Evolutionary conservation across 306 rosid species (phyloP), one percentile per base, ranked within the genome.

Genomic region (Corylus heterophylla): DNA sequence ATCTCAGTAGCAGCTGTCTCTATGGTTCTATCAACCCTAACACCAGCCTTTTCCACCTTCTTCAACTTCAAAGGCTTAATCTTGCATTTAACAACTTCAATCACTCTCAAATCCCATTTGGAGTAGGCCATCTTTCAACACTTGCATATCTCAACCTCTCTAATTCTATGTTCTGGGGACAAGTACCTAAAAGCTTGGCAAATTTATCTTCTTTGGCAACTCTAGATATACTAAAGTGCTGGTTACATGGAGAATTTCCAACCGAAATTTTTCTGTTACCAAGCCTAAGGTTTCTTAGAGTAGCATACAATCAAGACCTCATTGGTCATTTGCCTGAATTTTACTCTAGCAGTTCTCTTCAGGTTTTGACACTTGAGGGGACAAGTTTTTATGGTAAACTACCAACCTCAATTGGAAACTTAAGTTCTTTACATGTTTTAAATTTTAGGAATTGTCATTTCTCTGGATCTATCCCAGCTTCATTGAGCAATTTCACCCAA

Each of bases 291-390:
- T 0, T 2, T 16, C 77, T 89, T 11, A 2, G 0, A 1, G 2
- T 82, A 3, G 0, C n/a, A 0, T 0, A 0, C 1, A 89, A 89
- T 37, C 22, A 0, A 7, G 0, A 83, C 11, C 85, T 89, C 25
- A 52, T 0, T 1, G 88, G 88, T 49, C 37, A 71, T 18, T 63
- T 89, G 18, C 91, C 89, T 16, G 83, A 76, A 76, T 76, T 86
- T 70, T 74, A 63, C 44, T 56, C 49, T 2, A 78, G 44, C 2
- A n/a, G 80, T 74, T 74, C 73, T 49, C 31, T 84, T 20, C 8
- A 5, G 29, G 0, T 0, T 4, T 67, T 87, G 71, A 0, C 0
- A 20, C 49, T 87, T 20, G 16, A 0, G 0, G 0, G 0, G 6
- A 85, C 85, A 7, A 72, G 51, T 55, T 86, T 87, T 59, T 42